phyloP scores from a whole-genome alignment of 352 stramenopile species.

The Phytophthora pisi region DNA sequence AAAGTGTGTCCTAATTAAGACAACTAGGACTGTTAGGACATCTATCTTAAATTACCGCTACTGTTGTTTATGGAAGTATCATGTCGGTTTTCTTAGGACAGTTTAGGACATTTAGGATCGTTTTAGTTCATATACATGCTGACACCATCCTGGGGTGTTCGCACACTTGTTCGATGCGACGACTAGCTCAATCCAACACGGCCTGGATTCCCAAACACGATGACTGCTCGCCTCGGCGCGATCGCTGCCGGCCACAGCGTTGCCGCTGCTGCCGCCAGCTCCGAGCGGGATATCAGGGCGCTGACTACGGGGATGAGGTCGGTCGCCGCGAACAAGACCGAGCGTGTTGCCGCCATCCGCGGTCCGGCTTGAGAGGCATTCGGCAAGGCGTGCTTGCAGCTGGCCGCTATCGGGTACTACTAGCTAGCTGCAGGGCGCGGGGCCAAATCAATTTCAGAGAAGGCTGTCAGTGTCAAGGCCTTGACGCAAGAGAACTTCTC shows the following conservation, averaged over 20 bases:
- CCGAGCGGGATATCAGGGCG: background rate
- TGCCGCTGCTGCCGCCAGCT: background rate
- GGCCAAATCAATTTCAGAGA: background rate
- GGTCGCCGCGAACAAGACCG: background rate
- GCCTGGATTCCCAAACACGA: background rate
- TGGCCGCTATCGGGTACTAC: too few relatives aligned
- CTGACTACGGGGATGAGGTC: slow-evolving; percentile 13
- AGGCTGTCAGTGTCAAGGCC: background rate
- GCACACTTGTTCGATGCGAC: slow-evolving; percentile 17
- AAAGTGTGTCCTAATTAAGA: too few relatives aligned
- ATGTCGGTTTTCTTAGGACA: too few relatives aligned
- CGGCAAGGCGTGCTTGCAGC: too few relatives aligned
- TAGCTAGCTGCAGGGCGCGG: background rate
- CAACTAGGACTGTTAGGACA: too few relatives aligned
- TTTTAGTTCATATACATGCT: too few relatives aligned
- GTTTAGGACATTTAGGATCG: too few relatives aligned
- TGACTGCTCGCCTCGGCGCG: slow-evolving; percentile 7
- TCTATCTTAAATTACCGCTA: too few relatives aligned
- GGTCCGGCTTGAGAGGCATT: too few relatives aligned
- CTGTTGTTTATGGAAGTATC: too few relatives aligned
- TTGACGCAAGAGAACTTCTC: slow-evolving; percentile 7
- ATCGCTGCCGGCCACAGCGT: background rate
- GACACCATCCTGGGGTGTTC: background rate
- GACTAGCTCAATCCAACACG: slow-evolving; percentile 13
- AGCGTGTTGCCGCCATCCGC: background rate